These are phyloP conservation scores for Termitomyces sp. DNA, from an alignment of 768 basidiomycete genomes.

Conservation along the genomic window DNA sequence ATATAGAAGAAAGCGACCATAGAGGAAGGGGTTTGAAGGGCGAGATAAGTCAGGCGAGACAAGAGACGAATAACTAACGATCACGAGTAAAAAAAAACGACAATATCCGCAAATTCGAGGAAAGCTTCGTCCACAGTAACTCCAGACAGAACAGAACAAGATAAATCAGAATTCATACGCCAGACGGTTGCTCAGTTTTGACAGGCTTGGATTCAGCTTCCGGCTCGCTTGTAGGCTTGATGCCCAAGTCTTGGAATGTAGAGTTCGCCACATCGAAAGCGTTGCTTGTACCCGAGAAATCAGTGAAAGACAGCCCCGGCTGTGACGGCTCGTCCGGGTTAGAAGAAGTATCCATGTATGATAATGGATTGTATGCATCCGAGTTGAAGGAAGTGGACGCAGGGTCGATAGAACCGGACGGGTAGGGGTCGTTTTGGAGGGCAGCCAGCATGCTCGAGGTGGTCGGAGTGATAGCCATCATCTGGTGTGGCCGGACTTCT, in stretches of 20 bases:
- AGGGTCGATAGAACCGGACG: slow-evolving; percentile 60
- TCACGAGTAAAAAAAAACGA: slow-evolving; percentile 13
- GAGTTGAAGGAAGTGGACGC: slow-evolving; percentile 54
- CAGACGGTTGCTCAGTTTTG: slow-evolving; percentile 53
- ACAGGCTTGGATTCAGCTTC: slow-evolving; percentile 60
- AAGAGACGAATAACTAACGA: slow-evolving; percentile 12
- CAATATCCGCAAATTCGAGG: slow-evolving; percentile 14
- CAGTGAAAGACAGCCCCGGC: slow-evolving; percentile 63
- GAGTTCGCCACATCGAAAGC: slow-evolving; percentile 71
- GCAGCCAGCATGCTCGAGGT: slow-evolving; percentile 90
- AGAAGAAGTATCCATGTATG: slow-evolving; percentile 71
- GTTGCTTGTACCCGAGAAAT: slow-evolving; percentile 56
- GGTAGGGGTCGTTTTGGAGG: slow-evolving; percentile 72
- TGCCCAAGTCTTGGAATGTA: slow-evolving; percentile 58
- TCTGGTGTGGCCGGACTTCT: slow-evolving; percentile 51
- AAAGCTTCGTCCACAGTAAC: slow-evolving; percentile 2
- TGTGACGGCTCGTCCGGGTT: slow-evolving; percentile 63
- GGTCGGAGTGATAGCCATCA: slow-evolving; percentile 79
- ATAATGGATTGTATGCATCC: slow-evolving; percentile 64
- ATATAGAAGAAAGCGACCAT: slow-evolving; percentile 21
- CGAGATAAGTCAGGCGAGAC: slow-evolving; percentile 8
- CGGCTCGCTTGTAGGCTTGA: slow-evolving; percentile 51
- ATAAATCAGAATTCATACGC: slow-evolving; percentile 20
- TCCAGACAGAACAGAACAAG: slow-evolving; percentile 11
- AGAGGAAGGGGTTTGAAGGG: not conserved